Base-by-base conservation (phyloP, 371 early-diverging fungal genomes). In the Mortierella sp. region DNA sequence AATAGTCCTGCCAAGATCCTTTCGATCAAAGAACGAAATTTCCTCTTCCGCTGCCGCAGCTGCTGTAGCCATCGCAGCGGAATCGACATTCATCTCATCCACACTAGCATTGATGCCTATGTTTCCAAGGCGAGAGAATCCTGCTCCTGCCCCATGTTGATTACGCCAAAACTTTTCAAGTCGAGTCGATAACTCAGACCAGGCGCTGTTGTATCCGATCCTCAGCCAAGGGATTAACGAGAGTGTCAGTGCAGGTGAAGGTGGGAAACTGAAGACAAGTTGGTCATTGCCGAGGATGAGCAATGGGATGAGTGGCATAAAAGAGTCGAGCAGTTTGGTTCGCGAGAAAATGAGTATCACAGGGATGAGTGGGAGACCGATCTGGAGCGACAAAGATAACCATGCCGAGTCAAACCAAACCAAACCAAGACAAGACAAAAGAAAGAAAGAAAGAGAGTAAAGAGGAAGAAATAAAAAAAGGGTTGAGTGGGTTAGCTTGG, bases 211-310 rank as follows among this genome's bases (percentile, higher is more conserved):
- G 65, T 88, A 89, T 1, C 86, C 64, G 67, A 88, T 74, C 66
- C 88, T 87, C 26, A 86, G 61, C 89, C 89, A 88, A 29, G 90
- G 90, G 70, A 90, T 80, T n/a, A 86, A 71, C 0, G 87, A 84
- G 25, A 89, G 72, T 1, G 85, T 82, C 25, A 87, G 65, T 18
- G 88, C 83, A 0, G 89, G 88, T 9, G 84, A 83, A 28, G 87
- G 89, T 11, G 88, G 88, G 84, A 86, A 87, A 16, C 81, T 80
- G 21, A 87, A 66, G 43, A 74, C 73, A 19, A 88, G 69, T 48
- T 85, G 82, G 30, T 85, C 81, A 43, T 75, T 80, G 46, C 81
- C 79, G 6, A 84, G 63, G 19, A 87, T 81, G 14, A 86, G 67
- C 25, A 86, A 66, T 52, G 86, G 86, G 25, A 85, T 72, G 50